These are phyloP conservation scores for Irpex sp. DNA, from an alignment of 1,284 basidiomycete species.

Conservation along the genomic window DNA sequence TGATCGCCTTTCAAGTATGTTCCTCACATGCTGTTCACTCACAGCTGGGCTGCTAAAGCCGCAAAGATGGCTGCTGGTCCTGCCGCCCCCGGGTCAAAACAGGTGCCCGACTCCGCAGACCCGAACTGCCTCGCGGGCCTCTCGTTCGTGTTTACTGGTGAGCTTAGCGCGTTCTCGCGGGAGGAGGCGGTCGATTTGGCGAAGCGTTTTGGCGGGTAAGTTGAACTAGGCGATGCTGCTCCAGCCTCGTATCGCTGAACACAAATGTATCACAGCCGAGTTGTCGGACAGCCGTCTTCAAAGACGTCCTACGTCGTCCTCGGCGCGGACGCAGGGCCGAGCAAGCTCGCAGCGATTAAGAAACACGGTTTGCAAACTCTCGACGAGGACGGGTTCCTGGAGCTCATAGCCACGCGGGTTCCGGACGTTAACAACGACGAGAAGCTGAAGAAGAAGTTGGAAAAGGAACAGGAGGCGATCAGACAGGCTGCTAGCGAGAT, in stretches of 20 bases:
- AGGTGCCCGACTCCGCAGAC: conserved; percentile 69
- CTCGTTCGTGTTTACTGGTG: conserved; percentile 95
- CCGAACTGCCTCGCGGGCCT: conserved; percentile 85
- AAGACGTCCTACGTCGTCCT: conserved; percentile 91
- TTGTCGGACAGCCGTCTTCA: conserved; percentile 84
- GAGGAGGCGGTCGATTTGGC: conserved; percentile 88
- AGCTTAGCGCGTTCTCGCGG: conserved; percentile 82
- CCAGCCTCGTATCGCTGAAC: background rate
- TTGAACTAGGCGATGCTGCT: conserved; percentile 5
- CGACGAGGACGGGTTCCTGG: conserved; percentile 85
- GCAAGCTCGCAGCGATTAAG: conserved; percentile 84
- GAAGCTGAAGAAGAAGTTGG: conserved; percentile 79
- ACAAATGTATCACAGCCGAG: conserved; percentile 51
- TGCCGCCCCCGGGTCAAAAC: conserved; percentile 74
- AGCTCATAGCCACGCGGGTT: conserved; percentile 70
- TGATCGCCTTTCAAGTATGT: background rate
- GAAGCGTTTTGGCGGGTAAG: conserved; percentile 90
- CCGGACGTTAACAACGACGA: conserved; percentile 52
- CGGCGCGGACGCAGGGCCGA: conserved; percentile 84
- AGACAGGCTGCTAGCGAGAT: conserved; percentile 73
- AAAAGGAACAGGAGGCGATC: conserved; percentile 78
- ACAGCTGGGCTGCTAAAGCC: conserved; percentile 65
- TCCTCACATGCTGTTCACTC: background rate
- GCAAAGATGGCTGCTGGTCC: conserved; percentile 73
- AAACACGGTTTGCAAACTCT: conserved; percentile 76